These are phyloP conservation scores for Dryas octopetala DNA, from an alignment of 306 rosid genomes.

Conservation along the genomic window DNA sequence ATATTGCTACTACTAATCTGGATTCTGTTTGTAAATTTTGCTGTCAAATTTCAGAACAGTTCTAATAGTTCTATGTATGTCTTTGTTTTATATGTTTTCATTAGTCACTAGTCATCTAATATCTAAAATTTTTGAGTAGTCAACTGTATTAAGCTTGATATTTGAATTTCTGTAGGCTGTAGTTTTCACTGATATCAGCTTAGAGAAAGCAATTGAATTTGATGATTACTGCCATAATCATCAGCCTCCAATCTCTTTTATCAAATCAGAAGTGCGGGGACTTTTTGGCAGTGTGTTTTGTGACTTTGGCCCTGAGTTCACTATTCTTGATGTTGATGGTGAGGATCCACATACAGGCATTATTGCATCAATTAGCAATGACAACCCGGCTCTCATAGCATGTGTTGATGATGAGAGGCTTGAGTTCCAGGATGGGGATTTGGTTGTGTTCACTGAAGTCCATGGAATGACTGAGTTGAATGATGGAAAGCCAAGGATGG, in stretches of 20 bases:
- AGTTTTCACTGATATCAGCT: slow-evolving; percentile 29
- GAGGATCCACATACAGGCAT: slow-evolving; percentile 33
- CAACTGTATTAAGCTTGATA: not conserved
- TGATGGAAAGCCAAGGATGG: slow-evolving; percentile 24
- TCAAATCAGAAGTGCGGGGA: slow-evolving; percentile 23
- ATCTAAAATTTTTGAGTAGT: not conserved
- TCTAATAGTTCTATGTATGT: not conserved
- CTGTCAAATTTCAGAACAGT: not conserved
- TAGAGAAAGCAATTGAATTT: slow-evolving; percentile 28
- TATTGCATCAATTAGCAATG: slow-evolving; percentile 27
- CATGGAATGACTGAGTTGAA: slow-evolving; percentile 28
- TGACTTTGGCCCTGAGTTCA: slow-evolving; percentile 30
- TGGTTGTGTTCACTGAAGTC: slow-evolving; percentile 29
- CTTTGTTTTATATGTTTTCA: not conserved
- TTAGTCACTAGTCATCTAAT: not conserved
- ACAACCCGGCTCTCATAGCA: slow-evolving; percentile 28
- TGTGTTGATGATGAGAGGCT: slow-evolving; percentile 35
- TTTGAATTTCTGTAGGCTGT: slow-evolving; percentile 26
- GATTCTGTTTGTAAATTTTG: not conserved
- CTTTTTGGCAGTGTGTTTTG: slow-evolving; percentile 28
- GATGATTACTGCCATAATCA: slow-evolving; percentile 28
- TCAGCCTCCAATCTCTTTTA: slow-evolving; percentile 26
- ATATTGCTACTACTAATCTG: not conserved
- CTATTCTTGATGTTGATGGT: slow-evolving; percentile 29
- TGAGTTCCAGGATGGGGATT: slow-evolving; percentile 29